Conservation (phyloP, 257 asterid species). For the Solanum lignicaule region DNA sequence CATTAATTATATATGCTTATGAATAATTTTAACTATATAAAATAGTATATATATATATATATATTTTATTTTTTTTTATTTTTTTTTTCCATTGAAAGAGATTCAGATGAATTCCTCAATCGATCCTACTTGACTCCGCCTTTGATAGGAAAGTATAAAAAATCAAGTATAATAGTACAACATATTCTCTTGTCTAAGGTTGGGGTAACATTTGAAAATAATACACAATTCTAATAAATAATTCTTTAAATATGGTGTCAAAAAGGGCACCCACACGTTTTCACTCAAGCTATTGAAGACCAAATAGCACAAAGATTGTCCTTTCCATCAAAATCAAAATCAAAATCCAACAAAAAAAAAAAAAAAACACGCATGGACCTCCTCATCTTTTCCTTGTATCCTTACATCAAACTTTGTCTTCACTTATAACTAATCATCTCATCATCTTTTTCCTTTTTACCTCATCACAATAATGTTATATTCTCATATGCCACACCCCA, state of each 20-base stretch:
- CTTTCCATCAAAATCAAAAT: conserved; percentile 13
- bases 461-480: not conserved
- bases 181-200: not conserved
- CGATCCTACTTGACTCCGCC: not conserved
- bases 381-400: not conserved
- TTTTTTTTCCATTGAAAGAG: not conserved
- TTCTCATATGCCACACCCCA: not conserved
- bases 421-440: conserved; percentile 24
- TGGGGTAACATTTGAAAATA: not conserved
- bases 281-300: not conserved
- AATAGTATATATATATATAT: too few species aligned
- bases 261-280: conserved; percentile 5
- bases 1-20: not conserved
- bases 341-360: not conserved
- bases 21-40: not conserved
- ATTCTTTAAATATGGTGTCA: not conserved
- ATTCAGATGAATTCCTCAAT: too few species aligned
- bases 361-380: conserved; percentile 11
- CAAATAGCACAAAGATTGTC: conserved; percentile 32
- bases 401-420: conserved; percentile 14
- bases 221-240: not conserved
- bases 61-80: too few species aligned
- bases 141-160: not conserved
- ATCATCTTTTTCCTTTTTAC: not conserved
- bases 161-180: not conserved